Base-by-base conservation (phyloP, 805 yeast species). In the Starmerella asiatica region DNA sequence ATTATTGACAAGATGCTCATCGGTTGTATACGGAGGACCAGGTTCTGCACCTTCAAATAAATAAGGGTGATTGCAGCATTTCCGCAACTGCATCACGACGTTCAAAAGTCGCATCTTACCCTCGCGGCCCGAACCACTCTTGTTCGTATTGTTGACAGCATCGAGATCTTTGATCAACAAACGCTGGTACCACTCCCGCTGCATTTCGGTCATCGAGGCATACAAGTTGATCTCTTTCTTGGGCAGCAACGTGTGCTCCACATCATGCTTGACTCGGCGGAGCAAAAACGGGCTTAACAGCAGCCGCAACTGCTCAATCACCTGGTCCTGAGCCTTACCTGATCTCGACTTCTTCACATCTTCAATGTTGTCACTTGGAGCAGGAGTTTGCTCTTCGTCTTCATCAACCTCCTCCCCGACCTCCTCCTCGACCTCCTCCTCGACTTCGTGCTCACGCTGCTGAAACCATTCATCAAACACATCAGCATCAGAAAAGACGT, bases 41-140 rank as follows among this genome's bases (percentile, higher is more conserved):
- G 96, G 97, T 58, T 86, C 97, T 0, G 97, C 98, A n/a, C 97
- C 96, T 56, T 88, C 96, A 56, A 91, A 91, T 37, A 88, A 63
- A 59, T 91, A 88, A 0, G 97, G 97, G 59, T 91, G 98, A 56
- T 91, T 88, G 58, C 97, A 91, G 59, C 97, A 88, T 60, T 88
- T 88, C 51, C 97, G 70, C 43, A 88, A 67, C 60, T 88, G 97
- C 97, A 88, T 88, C 9, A 91, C 96, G 49, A 88, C 88, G 55
- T 88, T 88, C 39, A 91, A 65, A 40, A 91, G 65, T 42, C 96
- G 68, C 4, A 95, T 86, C 51, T 86, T 88, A 17, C 58, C 56
- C 57, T 91, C 97, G 11, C 42, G 33, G 14, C 37, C 29, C 2
- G 42, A 21, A 38, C 93, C 70, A 3, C 43, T 39, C 58, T 84